Conservation (phyloP, 371 early-diverging fungal species). For the Rhizopus microsporus region DNA sequence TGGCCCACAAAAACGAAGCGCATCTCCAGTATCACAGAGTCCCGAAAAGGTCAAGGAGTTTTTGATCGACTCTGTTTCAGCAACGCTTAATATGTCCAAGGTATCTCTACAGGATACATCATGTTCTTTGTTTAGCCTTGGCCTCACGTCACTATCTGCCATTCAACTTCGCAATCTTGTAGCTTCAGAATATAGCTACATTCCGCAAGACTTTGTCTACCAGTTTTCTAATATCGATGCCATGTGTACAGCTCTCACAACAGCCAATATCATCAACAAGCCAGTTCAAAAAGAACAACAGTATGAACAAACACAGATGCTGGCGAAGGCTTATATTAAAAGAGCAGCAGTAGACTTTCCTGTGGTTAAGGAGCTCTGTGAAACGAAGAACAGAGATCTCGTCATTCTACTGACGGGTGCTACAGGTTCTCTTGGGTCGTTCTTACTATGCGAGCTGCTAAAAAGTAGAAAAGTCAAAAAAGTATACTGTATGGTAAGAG, state of each 20-base stretch:
- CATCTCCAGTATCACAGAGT: too few species aligned
- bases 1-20: not conserved
- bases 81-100: conserved; percentile 8
- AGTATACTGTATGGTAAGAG: conserved; percentile 35
- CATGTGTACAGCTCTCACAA: conserved; percentile 12
- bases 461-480: conserved; percentile 21
- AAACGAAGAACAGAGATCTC: conserved; percentile 1
- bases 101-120: conserved; percentile 6
- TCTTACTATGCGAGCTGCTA: conserved; percentile 31
- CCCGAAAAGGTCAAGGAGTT: conserved; percentile 12
- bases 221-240: conserved; percentile 27
- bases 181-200: conserved; percentile 15
- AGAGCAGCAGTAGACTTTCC: conserved; percentile 28
- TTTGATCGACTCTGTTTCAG: conserved; percentile 6
- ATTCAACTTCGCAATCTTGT: conserved; percentile 34
- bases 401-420: conserved; percentile 43
- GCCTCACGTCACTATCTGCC: conserved; percentile 26
- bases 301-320: conserved; percentile 12
- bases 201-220: conserved; percentile 42
- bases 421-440: conserved; percentile 42
- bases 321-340: conserved; percentile 21
- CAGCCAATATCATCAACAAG: too few species aligned
- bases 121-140: conserved; percentile 30
- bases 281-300: not conserved
- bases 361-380: not conserved